A percentile compares a stretch with the other conserved stretches of the same genome.
Conservation (phyloP, 495 filamentous ascomycete genomes). For the Daldinia decipiens region DNA sequence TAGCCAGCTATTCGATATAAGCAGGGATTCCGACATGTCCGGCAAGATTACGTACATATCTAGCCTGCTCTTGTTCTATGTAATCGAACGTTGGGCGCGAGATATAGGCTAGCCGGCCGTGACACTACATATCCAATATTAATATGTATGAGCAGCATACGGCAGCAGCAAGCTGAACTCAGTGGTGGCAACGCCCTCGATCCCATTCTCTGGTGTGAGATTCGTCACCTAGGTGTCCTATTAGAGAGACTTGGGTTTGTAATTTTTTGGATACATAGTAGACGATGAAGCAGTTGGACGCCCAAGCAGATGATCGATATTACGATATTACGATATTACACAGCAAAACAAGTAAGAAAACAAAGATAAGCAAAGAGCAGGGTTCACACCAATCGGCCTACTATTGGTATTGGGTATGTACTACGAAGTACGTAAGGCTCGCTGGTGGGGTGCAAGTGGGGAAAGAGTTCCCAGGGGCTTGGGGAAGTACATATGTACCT, state of each 20-base stretch:
- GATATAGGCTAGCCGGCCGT: constrained; percentile 19
- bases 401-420: constrained; percentile 36
- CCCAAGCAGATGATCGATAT: constrained; percentile 14
- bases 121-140: constrained; percentile 19
- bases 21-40: constrained; percentile 33
- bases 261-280: not conserved
- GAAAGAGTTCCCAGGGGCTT: constrained; percentile 21
- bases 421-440: too few relatives aligned
- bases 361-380: constrained; percentile 40
- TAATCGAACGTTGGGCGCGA: not conserved
- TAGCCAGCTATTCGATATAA: constrained; percentile 19
- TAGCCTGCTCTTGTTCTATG: not conserved
- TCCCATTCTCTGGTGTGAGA: not conserved
- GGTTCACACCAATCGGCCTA: constrained; percentile 13
- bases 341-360: constrained; percentile 41
- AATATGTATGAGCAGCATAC: constrained; percentile 16
- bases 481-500: constrained; percentile 14
- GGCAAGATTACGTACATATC: constrained; percentile 4
- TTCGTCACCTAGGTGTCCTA: constrained; percentile 4
- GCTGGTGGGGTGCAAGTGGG: constrained; percentile 24
- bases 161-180: constrained; percentile 23
- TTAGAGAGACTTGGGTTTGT: not conserved
- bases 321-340: constrained; percentile 23
- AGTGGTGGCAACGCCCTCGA: constrained; percentile 1
- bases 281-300: not conserved